These are phyloP conservation scores for Scolecobasidium constrictum DNA, from an alignment of 2,329 filamentous ascomycete genomes.

Conservation along the genomic window DNA sequence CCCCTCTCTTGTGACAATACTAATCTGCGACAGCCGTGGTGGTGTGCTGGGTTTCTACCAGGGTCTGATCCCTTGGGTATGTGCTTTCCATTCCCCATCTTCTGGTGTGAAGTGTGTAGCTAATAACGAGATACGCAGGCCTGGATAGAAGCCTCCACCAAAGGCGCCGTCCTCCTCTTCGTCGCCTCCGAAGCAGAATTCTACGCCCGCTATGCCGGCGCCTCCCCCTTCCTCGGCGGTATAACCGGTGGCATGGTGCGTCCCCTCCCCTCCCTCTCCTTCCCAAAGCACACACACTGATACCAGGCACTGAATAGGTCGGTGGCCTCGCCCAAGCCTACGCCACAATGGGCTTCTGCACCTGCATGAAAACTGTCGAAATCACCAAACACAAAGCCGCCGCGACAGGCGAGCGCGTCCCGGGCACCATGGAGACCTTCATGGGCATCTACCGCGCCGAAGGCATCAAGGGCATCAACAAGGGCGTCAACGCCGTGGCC, in stretches of 20 bases:
- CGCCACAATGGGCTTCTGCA: slow-evolving; percentile 99
- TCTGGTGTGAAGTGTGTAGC: no score
- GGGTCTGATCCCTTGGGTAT: slow-evolving; percentile 85
- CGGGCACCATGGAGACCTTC: slow-evolving; percentile 89
- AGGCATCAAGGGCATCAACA: slow-evolving; percentile 93
- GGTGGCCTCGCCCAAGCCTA: slow-evolving; percentile 97
- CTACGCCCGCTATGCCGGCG: slow-evolving; percentile 75
- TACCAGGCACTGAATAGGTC: no score
- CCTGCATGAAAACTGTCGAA: slow-evolving; percentile 99
- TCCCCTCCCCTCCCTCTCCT: no score
- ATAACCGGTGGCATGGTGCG: slow-evolving; percentile 89
- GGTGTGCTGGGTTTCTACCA: slow-evolving; percentile 50
- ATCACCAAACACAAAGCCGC: slow-evolving; percentile 98
- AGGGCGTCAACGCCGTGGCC: slow-evolving; percentile 94
- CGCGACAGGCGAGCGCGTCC: slow-evolving; percentile 68
- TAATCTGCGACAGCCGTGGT: slow-evolving; percentile 3
- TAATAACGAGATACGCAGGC: slow-evolving; percentile 39
- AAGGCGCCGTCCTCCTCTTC: slow-evolving; percentile 97
- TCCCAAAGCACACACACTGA: no score
- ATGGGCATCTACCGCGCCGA: slow-evolving; percentile 94
- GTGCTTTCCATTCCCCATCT: neutral
- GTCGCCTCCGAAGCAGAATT: slow-evolving; percentile 97
- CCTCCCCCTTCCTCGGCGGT: slow-evolving; percentile 75
- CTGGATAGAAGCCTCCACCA: slow-evolving; percentile 99
- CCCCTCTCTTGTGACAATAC: no score